Base-by-base conservation (phyloP, 192 early-diverging fungal genomes). In the Coemansia sp. region DNA sequence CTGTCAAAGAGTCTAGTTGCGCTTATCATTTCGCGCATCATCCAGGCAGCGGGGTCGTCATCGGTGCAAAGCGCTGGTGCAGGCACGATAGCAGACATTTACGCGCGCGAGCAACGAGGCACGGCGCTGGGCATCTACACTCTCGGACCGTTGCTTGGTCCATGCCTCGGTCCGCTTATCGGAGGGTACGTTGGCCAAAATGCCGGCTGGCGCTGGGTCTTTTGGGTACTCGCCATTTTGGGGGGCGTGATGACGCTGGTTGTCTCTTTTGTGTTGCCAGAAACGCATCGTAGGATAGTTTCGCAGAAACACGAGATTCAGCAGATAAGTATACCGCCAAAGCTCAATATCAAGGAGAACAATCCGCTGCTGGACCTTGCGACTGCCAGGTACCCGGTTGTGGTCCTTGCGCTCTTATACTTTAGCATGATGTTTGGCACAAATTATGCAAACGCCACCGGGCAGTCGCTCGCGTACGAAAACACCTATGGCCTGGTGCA, bases 101-200 rank as follows among this genome's bases (percentile, higher is more conserved):
- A 82, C 57, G 72, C 79, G 14, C 76, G 71, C 19, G 60, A 71
- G 36, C 66, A 84, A 50, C 79, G 84, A n/a, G 85, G 85, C 7
- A 82, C 74, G 6, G 85, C 85, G 35, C 66, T 87, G 62, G 82
- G 84, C 0, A 72, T 81, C n/a, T 87, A 82, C 69, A 77, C 73
- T 11, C 35, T 83, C 36, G 85, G 84, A 2, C 75, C 76, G 17
- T 48, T 87, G 59, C 49, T 87, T n/a, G 84, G 82, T 0, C 85
- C 85, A 62, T 87, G 38, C 11, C 38, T 40, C 5, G 38, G 38
- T 11, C 38, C 38, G 38, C 38, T 40, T 40, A 13, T 40, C 58
- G 86, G 86, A 10, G 86, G 86, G 4, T 80, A 82, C 38, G 66
- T 84, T 25, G 81, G 83, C 4, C 63, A 87, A 49, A 50, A n/a